Base-by-base conservation (phyloP, 495 filamentous ascomycete genomes). In the Daldinia loculata region DNA sequence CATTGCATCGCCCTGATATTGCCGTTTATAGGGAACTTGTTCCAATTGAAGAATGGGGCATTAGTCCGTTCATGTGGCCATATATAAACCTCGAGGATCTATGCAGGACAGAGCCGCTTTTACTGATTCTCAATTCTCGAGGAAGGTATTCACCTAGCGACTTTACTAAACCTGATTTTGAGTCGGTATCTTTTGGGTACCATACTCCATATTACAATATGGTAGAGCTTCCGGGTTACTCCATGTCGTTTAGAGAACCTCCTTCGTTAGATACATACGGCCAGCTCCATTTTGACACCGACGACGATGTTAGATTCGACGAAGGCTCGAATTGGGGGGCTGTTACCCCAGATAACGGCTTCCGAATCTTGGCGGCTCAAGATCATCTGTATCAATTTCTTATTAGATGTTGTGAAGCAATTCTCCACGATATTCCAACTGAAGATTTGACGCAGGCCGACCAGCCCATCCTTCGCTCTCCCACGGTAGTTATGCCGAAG, bases 11-110 rank as follows among this genome's bases (percentile, higher is more conserved):
- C 69, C 65, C 70, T n/a, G 45, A 76, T 39, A 0, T 70, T 26
- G 17, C 36, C 60, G 24, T 39, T 48, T 48, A 24, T 22, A 48
- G 43, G 17, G 5, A 24, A 12, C 43, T 22, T 22, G 3, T 48
- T 24, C 19, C 43, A 24, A 22, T 30, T 74, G 70, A 29, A 60
- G 5, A 43, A 38, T 30, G 2, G 24, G 48, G 62, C 30, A 15
- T 19, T 1, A 5, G 3, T 27, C 24, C 50, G 3, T 65, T 68
- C 8, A 48, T 80, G 61, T 83, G 78, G 75, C 86, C 85, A 0
- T 74, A 78, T 56, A 79, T 86, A 51, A 88, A 87, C 53, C 76
- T 80, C 17, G 84, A 87, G 60, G 84, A 87, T 65, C 70, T 87
- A 0, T 67, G 63, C 30, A 77, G 81, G 29, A 66, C 67, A 4